Percentiles rank a stretch among this genome's conserved stretches.
Evolutionary conservation across 2,329 filamentous ascomycete species (phyloP).

Genomic region (Sporothrix humicola): DNA sequence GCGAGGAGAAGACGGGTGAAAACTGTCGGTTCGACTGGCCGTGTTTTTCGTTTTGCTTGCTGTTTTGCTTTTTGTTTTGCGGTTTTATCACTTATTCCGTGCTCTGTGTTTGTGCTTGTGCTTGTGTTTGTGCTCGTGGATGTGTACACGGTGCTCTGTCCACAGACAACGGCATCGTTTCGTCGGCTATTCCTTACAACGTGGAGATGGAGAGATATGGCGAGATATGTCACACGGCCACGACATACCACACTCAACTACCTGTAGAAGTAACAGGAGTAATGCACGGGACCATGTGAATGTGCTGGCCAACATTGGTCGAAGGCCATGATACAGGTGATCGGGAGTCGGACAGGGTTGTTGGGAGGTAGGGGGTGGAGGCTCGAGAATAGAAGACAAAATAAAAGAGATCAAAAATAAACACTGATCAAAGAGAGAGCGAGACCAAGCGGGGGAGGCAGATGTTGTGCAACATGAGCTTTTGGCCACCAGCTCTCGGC

Average conservation of each 20-base stretch:
- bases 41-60: background rate
- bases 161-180: background rate
- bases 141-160: background rate
- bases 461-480: background rate
- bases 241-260: background rate
- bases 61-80: background rate
- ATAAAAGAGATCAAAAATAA: background rate
- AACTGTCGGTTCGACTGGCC: background rate
- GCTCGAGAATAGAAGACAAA: background rate
- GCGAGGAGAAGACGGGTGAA: background rate
- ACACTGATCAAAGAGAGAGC: background rate
- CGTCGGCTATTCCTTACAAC: background rate
- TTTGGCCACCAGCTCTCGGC: background rate
- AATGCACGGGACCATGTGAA: too few species aligned
- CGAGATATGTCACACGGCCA: background rate
- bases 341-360: background rate
- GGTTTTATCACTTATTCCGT: background rate
- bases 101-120: background rate
- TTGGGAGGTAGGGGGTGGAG: background rate
- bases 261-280: too few species aligned
- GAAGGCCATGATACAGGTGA: background rate
- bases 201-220: background rate
- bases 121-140: background rate
- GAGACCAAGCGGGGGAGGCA: conserved; percentile 4
- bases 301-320: too few species aligned